A percentile compares a stretch with the other conserved stretches of the same genome.
Evolutionary conservation across 495 filamentous ascomycete genomes (phyloP).

Genomic region (Oidiodendron maius): DNA sequence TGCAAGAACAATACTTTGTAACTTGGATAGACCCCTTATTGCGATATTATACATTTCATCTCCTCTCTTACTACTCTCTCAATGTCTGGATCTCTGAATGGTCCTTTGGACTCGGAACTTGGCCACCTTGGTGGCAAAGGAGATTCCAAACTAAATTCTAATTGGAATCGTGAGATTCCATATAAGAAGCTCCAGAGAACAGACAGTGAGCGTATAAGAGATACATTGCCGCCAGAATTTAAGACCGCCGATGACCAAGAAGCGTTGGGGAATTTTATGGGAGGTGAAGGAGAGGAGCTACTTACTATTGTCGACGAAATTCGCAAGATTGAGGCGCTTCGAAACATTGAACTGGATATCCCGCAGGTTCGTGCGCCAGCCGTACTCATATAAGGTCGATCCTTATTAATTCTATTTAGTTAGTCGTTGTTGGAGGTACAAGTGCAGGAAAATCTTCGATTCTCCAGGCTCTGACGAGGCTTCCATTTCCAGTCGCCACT

Average conservation of each 20-base stretch:
- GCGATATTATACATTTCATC: too few species aligned
- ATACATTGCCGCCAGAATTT: slow-evolving; percentile 8
- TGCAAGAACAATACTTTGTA: too few species aligned
- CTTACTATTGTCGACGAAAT: slow-evolving; percentile 9
- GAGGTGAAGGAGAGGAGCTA: slow-evolving; percentile 14
- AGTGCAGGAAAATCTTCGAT: slow-evolving; percentile 50
- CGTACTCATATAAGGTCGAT: too few species aligned
- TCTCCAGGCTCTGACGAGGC: slow-evolving; percentile 43
- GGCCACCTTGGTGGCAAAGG: too few species aligned
- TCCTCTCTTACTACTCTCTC: too few species aligned
- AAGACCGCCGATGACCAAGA: slow-evolving; percentile 8
- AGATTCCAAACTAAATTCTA: slow-evolving; percentile 9
- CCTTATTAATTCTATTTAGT: too few species aligned
- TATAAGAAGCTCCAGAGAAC: slow-evolving; percentile 11
- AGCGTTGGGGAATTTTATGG: slow-evolving; percentile 12
- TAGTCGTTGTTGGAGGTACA: slow-evolving; percentile 57
- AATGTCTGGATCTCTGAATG: too few species aligned
- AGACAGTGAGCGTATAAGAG: slow-evolving; percentile 8
- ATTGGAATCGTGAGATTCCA: slow-evolving; percentile 4
- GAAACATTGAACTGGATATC: slow-evolving; percentile 11
- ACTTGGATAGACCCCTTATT: too few species aligned
- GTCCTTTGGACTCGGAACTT: too few species aligned
- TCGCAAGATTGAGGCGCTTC: slow-evolving; percentile 12
- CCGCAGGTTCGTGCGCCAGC: too few species aligned
- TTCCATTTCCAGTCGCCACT: slow-evolving; percentile 42